A percentile compares a stretch with the other conserved stretches of the same genome.
phyloP scores from a whole-genome alignment of 495 filamentous ascomycete genomes.

The Penicillium chermesinum region DNA sequence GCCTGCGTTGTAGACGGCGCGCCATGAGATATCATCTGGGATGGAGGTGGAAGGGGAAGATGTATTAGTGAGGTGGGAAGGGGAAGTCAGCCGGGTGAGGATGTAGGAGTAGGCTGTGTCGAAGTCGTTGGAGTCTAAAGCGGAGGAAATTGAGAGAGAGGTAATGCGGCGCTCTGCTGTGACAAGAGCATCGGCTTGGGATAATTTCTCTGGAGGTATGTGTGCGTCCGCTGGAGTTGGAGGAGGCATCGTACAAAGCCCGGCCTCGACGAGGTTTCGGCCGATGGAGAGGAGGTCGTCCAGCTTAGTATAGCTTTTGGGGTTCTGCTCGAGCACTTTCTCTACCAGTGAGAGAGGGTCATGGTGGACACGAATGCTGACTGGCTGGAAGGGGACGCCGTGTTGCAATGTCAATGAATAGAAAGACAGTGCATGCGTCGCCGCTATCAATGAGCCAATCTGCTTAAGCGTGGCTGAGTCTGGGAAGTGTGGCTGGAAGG shows the following conservation, averaged over 20 bases:
- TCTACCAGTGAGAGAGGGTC: conserved; percentile 81
- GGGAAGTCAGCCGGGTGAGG: conserved; percentile 55
- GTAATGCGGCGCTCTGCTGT: conserved; percentile 64
- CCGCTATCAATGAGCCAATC: conserved; percentile 65
- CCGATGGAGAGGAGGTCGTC: conserved; percentile 80
- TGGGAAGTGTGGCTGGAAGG: conserved; percentile 62
- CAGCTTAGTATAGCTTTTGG: conserved; percentile 76
- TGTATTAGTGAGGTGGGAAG: conserved; percentile 21
- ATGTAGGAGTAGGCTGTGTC: conserved; percentile 97
- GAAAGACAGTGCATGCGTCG: conserved; percentile 81
- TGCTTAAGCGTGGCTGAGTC: conserved; percentile 50
- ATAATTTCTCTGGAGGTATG: background rate
- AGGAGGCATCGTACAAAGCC: conserved; percentile 36
- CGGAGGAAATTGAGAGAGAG: conserved; percentile 83
- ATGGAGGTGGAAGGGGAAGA: conserved; percentile 25
- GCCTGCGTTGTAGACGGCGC: conserved; percentile 83
- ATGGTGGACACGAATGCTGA: conserved; percentile 77
- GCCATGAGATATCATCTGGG: conserved; percentile 83
- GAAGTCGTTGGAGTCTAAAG: conserved; percentile 83
- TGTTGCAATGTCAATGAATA: conserved; percentile 88
- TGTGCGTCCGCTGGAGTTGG: conserved; percentile 16
- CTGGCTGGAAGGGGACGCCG: conserved; percentile 86
- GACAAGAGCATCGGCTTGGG: conserved; percentile 23
- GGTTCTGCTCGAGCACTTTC: conserved; percentile 85
- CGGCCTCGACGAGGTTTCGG: conserved; percentile 67